These are phyloP conservation scores for Beauveria scarabaeidicola DNA, from an alignment of 2,329 filamentous ascomycete genomes.

Conservation along the genomic window DNA sequence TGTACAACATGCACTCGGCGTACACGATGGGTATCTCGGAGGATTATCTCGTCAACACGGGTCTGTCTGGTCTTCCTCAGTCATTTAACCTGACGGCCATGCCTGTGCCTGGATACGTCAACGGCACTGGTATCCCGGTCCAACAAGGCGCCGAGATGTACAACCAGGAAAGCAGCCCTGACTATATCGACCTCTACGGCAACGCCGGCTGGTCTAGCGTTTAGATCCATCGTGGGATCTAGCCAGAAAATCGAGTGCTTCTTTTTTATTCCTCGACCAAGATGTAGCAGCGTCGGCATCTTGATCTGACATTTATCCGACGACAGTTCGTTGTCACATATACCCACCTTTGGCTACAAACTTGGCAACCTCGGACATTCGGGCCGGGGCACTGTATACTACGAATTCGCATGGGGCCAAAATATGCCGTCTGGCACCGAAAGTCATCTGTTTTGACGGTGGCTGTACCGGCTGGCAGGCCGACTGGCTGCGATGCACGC, in stretches of 20 bases:
- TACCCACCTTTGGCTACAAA: slow-evolving; percentile 7
- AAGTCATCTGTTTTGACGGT: neutral
- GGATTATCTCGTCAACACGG: slow-evolving; percentile 41
- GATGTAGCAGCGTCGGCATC: neutral
- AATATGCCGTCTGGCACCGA: neutral
- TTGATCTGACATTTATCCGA: slow-evolving; percentile 3
- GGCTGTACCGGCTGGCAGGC: neutral
- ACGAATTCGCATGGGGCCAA: neutral
- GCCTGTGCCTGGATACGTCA: slow-evolving; percentile 36
- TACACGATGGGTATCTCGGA: slow-evolving; percentile 34
- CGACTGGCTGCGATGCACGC: neutral
- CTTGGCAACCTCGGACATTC: neutral
- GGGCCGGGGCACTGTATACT: slow-evolving; percentile 6
- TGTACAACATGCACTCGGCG: slow-evolving; percentile 32
- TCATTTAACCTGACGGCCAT: slow-evolving; percentile 35
- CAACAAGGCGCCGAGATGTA: slow-evolving; percentile 26
- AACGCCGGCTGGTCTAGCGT: slow-evolving; percentile 1
- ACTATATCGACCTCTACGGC: neutral
- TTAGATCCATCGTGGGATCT: neutral
- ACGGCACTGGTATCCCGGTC: slow-evolving; percentile 24
- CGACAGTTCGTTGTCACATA: neutral
- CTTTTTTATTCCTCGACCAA: neutral
- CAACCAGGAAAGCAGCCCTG: slow-evolving; percentile 20
- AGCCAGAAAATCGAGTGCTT: neutral
- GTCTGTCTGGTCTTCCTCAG: slow-evolving; percentile 34